phyloP scores from a whole-genome alignment of 1,284 basidiomycete species.

The Inonotus hispidus region DNA sequence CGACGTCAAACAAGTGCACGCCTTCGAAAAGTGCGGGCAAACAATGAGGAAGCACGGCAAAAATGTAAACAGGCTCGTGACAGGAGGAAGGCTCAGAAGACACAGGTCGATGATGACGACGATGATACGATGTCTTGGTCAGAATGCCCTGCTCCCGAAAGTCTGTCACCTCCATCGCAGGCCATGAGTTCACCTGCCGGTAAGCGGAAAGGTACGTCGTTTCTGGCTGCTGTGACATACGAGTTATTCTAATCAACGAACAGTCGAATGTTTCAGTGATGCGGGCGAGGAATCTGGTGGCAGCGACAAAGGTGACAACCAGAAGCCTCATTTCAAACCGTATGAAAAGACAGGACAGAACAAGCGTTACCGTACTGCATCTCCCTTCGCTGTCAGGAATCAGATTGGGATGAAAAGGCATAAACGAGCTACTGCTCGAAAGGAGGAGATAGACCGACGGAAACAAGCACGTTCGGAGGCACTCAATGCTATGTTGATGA shows the following conservation, averaged over 20 bases:
- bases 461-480: slow-evolving; percentile 34
- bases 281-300: slow-evolving; percentile 25
- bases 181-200: slow-evolving; percentile 4
- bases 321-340: slow-evolving; percentile 22
- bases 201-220: slow-evolving; percentile 45
- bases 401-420: slow-evolving; percentile 34
- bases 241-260: slow-evolving; percentile 14
- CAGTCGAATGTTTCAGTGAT: slow-evolving; percentile 6
- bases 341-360: slow-evolving; percentile 25
- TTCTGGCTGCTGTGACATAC: background rate
- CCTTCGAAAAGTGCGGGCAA: slow-evolving; percentile 26
- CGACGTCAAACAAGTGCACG: slow-evolving; percentile 19
- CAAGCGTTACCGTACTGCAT: slow-evolving; percentile 42
- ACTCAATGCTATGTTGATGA: slow-evolving; percentile 26
- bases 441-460: slow-evolving; percentile 33
- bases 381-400: slow-evolving; percentile 37
- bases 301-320: slow-evolving; percentile 25
- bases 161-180: background rate
- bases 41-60: slow-evolving; percentile 31
- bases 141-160: slow-evolving; percentile 1
- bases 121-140: slow-evolving; percentile 14
- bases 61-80: slow-evolving; percentile 26
- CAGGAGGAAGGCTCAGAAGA: slow-evolving; percentile 5
- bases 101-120: slow-evolving; percentile 22
- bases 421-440: slow-evolving; percentile 30